phyloP scores from a whole-genome alignment of 2,329 filamentous ascomycete species.

The Fusarium transvaalense region DNA sequence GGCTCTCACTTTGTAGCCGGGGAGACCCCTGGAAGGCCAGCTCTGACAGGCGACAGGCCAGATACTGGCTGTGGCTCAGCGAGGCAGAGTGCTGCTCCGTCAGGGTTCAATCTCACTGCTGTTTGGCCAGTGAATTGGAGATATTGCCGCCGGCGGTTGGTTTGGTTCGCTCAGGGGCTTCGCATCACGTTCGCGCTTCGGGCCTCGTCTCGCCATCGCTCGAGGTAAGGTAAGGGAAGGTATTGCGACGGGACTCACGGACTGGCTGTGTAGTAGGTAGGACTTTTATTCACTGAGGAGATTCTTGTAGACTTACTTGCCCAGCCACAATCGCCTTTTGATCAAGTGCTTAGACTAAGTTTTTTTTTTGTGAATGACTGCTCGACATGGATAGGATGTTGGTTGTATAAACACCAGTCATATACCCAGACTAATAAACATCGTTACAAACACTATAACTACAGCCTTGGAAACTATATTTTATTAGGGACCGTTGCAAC shows the following conservation, averaged over 20 bases:
- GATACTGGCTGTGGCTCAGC: conserved; percentile 37
- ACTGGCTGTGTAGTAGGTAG: conserved; percentile 27
- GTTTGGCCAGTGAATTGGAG: conserved; percentile 29
- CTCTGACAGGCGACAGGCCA: conserved; percentile 15
- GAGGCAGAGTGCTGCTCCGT: conserved; percentile 31
- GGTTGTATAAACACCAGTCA: conserved; percentile 36
- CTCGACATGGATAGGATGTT: not conserved
- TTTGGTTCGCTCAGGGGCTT: conserved; percentile 10
- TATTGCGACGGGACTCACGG: conserved; percentile 15
- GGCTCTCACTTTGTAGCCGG: not conserved
- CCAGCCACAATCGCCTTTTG: conserved; percentile 15
- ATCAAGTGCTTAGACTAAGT: conserved; percentile 2
- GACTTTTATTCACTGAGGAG: conserved; percentile 12
- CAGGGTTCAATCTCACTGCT: conserved; percentile 16
- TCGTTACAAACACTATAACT: not conserved
- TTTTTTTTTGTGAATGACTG: not conserved
- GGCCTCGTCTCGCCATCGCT: conserved; percentile 28
- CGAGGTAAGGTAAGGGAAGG: not conserved
- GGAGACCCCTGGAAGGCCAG: conserved; percentile 15
- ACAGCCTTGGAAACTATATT: conserved; percentile 1
- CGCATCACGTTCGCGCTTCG: conserved; percentile 30
- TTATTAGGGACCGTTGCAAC: not conserved
- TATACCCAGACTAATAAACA: not conserved
- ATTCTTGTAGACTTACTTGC: conserved; percentile 10
- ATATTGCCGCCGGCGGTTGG: conserved; percentile 32